phyloP scores from a whole-genome alignment of 352 stramenopile species.

The Globisporangium polare region DNA sequence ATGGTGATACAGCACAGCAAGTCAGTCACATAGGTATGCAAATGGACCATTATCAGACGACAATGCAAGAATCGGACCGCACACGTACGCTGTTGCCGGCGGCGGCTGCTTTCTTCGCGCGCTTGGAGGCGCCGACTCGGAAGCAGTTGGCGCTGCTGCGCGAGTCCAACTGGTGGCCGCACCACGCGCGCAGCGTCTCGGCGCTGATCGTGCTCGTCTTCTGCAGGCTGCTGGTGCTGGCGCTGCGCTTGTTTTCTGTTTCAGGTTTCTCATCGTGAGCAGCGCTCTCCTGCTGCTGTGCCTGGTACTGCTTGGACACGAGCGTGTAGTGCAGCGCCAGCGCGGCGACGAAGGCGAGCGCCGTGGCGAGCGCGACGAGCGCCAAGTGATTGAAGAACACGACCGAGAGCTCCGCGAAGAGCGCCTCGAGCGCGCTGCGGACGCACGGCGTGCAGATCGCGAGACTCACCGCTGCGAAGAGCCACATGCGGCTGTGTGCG shows the following conservation, averaged over 20 bases:
- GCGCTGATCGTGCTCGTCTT: background rate
- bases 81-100: slow-evolving; percentile 1
- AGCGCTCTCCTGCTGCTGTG: slow-evolving; percentile 7
- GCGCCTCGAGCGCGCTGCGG: slow-evolving; percentile 45
- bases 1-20: no score
- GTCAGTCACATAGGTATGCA: no score
- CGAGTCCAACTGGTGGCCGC: background rate
- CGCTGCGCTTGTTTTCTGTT: background rate
- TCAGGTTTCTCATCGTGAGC: background rate
- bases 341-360: slow-evolving; percentile 15
- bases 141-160: background rate
- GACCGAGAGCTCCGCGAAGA: slow-evolving; percentile 63
- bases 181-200: background rate
- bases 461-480: slow-evolving; percentile 47
- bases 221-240: background rate
- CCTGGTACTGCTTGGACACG: slow-evolving; percentile 10
- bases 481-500: slow-evolving; percentile 32
- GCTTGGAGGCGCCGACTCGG: background rate
- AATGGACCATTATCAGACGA: background rate
- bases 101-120: background rate
- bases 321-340: slow-evolving; percentile 22
- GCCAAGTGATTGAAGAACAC: slow-evolving; percentile 59
- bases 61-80: background rate
- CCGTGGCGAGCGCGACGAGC: slow-evolving; percentile 29
- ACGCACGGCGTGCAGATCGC: slow-evolving; percentile 52